Base-by-base conservation (phyloP, 306 rosid genomes). In the Crotalaria pallida region DNA sequence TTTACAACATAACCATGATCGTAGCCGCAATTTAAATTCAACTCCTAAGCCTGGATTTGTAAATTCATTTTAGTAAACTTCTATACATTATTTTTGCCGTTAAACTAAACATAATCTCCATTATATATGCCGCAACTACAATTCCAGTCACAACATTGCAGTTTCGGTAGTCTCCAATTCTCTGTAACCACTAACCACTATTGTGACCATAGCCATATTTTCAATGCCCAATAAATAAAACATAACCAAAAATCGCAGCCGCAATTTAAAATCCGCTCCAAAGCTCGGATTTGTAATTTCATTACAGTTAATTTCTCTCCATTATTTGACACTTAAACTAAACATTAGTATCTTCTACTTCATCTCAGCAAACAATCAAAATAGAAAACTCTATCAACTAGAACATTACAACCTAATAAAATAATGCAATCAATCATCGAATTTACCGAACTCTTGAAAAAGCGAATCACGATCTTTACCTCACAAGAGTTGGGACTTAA, bases 401-500 rank as follows among this genome's bases (percentile, higher is more conserved):
- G 29, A 29, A 44, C 59, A 31, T 31, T 45, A 21, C 41, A 63
- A 27, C 27, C 26, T 45, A 27, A 10, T 0, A 66, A 43, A 45
- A 26, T 26, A 3, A 9, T 62, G 58, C 11, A 44, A 34, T 2
- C 2, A 36, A 40, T 44, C 24, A 43, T 33, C 12, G 43, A 38
- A 38, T 38, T n/a, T 38, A 17, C 22, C 5, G 10, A 31, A 4
- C 3, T 11, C 12, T 5, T 26, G 44, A 10, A 21, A 47, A 27
- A 23, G 10, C 10, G 41, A 8, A 34, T 7, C 11, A 1, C 10
- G 41, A 4, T 1, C 45, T 65, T 55, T 67, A 84, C 89, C 86
- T 86, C 81, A 79, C 15, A 31, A 65, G 26, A 45, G 24, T 51
- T 58, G 76, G 55, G 71, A 51, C 24, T 67, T 50, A 67, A 90